A percentile compares a stretch with the other conserved stretches of the same genome.
Conservation (phyloP, 2,329 filamentous ascomycete genomes). For the Arachnomyces sp. region DNA sequence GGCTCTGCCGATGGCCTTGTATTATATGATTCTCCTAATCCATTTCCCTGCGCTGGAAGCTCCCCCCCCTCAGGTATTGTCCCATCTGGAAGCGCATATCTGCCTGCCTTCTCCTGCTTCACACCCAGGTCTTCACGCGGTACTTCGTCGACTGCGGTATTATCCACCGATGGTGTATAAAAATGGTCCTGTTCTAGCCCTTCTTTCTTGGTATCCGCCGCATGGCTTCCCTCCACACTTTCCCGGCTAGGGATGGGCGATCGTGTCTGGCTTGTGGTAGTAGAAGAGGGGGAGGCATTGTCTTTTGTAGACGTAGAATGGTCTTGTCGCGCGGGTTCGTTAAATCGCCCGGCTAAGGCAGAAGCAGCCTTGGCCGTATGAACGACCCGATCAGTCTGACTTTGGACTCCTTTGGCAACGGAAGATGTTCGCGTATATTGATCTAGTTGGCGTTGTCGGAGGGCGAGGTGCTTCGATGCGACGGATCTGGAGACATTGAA, state of each 20-base stretch:
- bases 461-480: conserved; percentile 52
- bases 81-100: conserved; percentile 42
- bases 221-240: conserved; percentile 12
- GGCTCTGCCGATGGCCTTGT: conserved; percentile 19
- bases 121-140: conserved; percentile 31
- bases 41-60: conserved; percentile 9
- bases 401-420: conserved; percentile 54
- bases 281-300: conserved; percentile 12
- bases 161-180: conserved; percentile 37
- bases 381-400: conserved; percentile 53
- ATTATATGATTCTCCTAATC: conserved; percentile 13
- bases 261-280: neutral
- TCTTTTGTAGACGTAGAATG: conserved; percentile 7
- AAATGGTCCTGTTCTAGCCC: conserved; percentile 45
- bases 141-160: conserved; percentile 29
- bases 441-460: conserved; percentile 55
- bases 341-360: conserved; percentile 50
- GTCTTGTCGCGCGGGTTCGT: conserved; percentile 32
- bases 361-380: conserved; percentile 54
- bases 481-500: conserved; percentile 62
- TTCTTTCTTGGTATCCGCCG: conserved; percentile 15
- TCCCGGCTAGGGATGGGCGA: conserved; percentile 12
- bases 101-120: conserved; percentile 38
- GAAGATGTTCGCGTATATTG: conserved; percentile 57
- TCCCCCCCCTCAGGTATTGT: conserved; percentile 34